These are phyloP conservation scores for Solanum rostratum DNA, from an alignment of 257 asterid genomes.

Conservation along the genomic window DNA sequence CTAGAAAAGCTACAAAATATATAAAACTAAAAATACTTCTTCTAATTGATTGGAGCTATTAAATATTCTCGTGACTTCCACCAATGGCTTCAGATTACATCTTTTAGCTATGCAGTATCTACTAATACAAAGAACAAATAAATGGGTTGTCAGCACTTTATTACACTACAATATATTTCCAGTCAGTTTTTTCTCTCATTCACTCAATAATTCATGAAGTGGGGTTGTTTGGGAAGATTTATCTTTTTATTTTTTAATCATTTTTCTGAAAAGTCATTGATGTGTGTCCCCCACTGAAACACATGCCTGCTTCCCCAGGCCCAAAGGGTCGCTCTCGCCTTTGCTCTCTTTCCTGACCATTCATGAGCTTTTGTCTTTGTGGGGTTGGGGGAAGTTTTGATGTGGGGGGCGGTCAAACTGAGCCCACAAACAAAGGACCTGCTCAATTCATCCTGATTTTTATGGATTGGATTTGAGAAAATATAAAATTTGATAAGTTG, in stretches of 20 bases:
- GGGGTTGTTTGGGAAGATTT: not conserved
- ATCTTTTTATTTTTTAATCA: not conserved
- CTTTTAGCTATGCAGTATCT: not conserved
- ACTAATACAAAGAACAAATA: not conserved
- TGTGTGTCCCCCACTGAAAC: slow-evolving; percentile 51
- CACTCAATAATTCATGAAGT: not conserved
- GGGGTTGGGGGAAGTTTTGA: not conserved
- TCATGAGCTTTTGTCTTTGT: slow-evolving; percentile 18
- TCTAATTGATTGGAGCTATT: not conserved
- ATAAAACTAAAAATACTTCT: not conserved
- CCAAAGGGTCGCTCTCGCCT: slow-evolving; percentile 7
- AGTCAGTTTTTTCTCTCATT: not conserved
- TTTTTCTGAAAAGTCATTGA: not conserved
- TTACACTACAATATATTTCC: not conserved
- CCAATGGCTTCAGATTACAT: not conserved
- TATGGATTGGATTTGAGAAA: no score
- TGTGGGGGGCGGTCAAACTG: not conserved
- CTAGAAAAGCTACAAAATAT: no score
- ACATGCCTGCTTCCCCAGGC: slow-evolving; percentile 66
- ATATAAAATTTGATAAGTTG: no score
- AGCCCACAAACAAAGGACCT: not conserved
- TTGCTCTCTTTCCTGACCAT: slow-evolving; percentile 8
- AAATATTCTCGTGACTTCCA: not conserved
- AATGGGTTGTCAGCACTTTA: not conserved
- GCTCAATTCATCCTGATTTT: not conserved